These are phyloP conservation scores for Begonia peltatifolia DNA, from an alignment of 306 rosid genomes.

Conservation along the genomic window DNA sequence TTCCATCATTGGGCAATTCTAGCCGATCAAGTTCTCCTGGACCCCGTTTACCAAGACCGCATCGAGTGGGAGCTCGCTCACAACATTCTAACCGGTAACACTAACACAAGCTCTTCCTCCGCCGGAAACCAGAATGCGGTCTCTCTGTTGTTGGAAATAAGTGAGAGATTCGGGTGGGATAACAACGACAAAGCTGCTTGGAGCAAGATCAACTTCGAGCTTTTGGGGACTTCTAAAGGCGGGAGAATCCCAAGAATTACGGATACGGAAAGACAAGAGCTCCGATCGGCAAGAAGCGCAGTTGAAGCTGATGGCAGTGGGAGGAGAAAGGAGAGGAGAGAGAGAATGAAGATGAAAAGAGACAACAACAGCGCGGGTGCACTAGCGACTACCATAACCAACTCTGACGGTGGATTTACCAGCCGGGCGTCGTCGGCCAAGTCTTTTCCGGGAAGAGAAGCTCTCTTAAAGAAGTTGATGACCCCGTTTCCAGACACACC, in stretches of 20 bases:
- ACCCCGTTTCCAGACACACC: too few relatives aligned
- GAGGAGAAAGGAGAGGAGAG: slow-evolving; percentile 18
- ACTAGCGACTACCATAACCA: not conserved
- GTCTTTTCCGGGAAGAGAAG: slow-evolving; percentile 5
- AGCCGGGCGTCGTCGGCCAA: not conserved
- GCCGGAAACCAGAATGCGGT: not conserved
- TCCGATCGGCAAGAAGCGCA: not conserved
- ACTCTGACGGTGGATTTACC: not conserved
- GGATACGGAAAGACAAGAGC: not conserved
- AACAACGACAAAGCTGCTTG: slow-evolving; percentile 34
- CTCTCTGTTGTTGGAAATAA: slow-evolving; percentile 25
- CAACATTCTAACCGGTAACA: slow-evolving; percentile 17
- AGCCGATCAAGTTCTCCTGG: slow-evolving; percentile 53
- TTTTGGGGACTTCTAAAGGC: slow-evolving; percentile 50
- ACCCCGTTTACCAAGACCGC: slow-evolving; percentile 44
- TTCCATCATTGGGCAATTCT: slow-evolving; percentile 40
- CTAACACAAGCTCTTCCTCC: not conserved
- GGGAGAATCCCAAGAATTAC: slow-evolving; percentile 36
- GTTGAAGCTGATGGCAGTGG: not conserved
- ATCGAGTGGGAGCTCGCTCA: slow-evolving; percentile 50
- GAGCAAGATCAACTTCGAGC: slow-evolving; percentile 37
- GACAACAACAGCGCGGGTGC: not conserved
- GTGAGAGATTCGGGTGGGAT: slow-evolving; percentile 62
- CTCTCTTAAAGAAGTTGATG: not conserved
- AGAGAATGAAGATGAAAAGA: slow-evolving; percentile 13